Conservation (phyloP, 768 basidiomycete species). For the Nidularia pulvinata region DNA sequence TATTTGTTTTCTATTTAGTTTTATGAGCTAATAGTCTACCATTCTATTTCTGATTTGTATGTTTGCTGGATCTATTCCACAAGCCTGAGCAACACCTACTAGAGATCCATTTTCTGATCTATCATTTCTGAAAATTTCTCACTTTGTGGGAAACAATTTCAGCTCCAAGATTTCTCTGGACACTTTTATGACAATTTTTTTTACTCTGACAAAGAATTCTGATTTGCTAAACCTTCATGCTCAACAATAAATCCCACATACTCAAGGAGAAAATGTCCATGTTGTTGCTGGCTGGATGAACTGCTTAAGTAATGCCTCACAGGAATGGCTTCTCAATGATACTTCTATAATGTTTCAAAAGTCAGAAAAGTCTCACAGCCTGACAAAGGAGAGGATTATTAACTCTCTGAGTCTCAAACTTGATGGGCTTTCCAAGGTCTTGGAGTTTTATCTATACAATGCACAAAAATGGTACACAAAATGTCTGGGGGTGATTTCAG, state of each 20-base stretch:
- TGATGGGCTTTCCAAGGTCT: not conserved
- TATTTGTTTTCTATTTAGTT: too few relatives aligned
- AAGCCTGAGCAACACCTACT: too few relatives aligned
- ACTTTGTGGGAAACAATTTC: not conserved
- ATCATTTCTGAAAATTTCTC: too few relatives aligned
- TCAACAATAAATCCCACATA: not conserved
- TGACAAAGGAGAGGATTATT: not conserved
- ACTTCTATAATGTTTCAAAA: not conserved
- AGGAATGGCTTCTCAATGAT: not conserved
- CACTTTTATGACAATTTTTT: too few relatives aligned
- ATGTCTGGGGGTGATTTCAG: not conserved
- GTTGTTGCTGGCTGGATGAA: not conserved
- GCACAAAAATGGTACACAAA: not conserved
- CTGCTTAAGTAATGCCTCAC: not conserved
- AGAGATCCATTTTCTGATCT: too few relatives aligned
- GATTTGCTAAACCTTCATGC: not conserved
- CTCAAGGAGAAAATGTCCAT: not conserved
- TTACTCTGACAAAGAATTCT: not conserved
- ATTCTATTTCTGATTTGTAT: too few relatives aligned
- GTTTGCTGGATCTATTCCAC: too few relatives aligned
- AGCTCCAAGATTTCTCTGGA: not conserved
- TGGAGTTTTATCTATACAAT: not conserved
- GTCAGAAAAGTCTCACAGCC: not conserved
- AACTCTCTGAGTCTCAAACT: not conserved
- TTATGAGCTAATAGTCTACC: too few relatives aligned